These are phyloP conservation scores for Metarhizium humberi DNA, from an alignment of 2,329 filamentous ascomycete species.

Conservation along the genomic window DNA sequence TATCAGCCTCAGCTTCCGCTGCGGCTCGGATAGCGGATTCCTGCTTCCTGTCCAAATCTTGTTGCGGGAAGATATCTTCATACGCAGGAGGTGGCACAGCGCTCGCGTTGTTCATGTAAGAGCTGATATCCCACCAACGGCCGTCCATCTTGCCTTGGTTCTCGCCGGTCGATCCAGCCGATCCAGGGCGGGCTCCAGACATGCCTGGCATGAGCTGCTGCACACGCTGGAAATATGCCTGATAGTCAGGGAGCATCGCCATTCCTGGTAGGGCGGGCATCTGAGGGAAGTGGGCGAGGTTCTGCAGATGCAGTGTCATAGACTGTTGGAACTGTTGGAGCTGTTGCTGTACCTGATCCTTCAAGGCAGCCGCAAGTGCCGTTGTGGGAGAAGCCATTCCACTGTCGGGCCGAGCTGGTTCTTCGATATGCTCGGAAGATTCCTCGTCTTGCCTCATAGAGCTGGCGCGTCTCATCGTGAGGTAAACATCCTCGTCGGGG, in stretches of 20 bases:
- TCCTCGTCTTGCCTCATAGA: conserved; percentile 20
- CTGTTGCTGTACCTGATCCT: conserved; percentile 64
- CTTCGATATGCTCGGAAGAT: conserved; percentile 25
- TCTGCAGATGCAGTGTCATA: conserved; percentile 57
- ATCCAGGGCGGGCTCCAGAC: conserved; percentile 38
- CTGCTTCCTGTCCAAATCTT: conserved; percentile 45
- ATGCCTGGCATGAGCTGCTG: conserved; percentile 64
- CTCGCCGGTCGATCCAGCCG: conserved; percentile 37
- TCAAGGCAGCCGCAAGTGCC: conserved; percentile 58
- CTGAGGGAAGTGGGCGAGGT: conserved; percentile 39
- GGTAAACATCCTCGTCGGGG: conserved; percentile 25
- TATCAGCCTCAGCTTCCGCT: conserved; percentile 48
- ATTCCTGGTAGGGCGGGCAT: conserved; percentile 49
- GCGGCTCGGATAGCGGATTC: conserved; percentile 48
- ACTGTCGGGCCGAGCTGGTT: conserved; percentile 22
- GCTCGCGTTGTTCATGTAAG: conserved; percentile 34
- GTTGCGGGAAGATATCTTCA: conserved; percentile 63
- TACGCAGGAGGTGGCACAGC: conserved; percentile 62
- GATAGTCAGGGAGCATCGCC: conserved; percentile 60
- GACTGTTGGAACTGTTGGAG: conserved; percentile 69
- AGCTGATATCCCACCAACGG: conserved; percentile 61
- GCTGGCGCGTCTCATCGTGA: conserved; percentile 26
- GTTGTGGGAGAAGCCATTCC: conserved; percentile 44
- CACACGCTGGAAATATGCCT: conserved; percentile 57
- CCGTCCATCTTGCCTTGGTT: conserved; percentile 36